Percentiles rank a stretch among this genome's conserved stretches.
Conservation (phyloP, 768 basidiomycete genomes). For the Naganishia vishniacii region DNA sequence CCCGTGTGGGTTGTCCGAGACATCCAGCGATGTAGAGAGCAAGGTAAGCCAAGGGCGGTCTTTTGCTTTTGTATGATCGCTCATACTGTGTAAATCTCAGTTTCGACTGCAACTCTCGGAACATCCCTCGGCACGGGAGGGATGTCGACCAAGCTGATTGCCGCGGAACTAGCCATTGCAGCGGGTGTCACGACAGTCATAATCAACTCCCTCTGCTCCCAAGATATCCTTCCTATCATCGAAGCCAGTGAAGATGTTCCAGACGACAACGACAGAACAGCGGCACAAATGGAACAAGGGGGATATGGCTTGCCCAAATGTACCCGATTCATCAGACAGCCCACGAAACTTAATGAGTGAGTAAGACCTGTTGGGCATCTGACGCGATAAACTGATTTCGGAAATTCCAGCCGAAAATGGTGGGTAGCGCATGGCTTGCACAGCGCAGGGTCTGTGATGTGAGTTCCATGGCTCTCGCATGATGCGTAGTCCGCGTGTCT, state of each 20-base stretch:
- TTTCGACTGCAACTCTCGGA: conserved; percentile 86
- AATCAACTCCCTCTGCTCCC: conserved; percentile 71
- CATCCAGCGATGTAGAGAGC: conserved; percentile 67
- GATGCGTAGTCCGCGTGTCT: background rate
- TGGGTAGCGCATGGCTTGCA: conserved; percentile 96
- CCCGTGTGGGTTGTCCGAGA: conserved; percentile 78
- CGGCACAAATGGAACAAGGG: background rate
- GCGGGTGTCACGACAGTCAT: conserved; percentile 92
- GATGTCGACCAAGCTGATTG: conserved; percentile 98
- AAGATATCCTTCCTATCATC: conserved; percentile 72
- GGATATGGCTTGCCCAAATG: conserved; percentile 60
- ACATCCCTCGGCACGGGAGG: conserved; percentile 93
- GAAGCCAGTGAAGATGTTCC: conserved; percentile 48
- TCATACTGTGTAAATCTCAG: conserved; percentile 50
- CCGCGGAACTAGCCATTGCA: conserved; percentile 91
- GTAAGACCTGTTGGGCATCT: conserved; percentile 10
- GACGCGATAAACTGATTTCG: background rate
- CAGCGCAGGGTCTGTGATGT: conserved; percentile 75
- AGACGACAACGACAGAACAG: conserved; percentile 13
- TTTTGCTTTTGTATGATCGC: background rate
- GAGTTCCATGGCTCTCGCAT: conserved; percentile 26
- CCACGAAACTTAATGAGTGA: conserved; percentile 46
- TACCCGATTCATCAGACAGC: conserved; percentile 65
- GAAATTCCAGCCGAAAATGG: conserved; percentile 71
- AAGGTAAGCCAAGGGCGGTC: conserved; percentile 60